Base-by-base conservation (phyloP, 2,329 filamentous ascomycete genomes). In the Ophiostoma fasciatum region DNA sequence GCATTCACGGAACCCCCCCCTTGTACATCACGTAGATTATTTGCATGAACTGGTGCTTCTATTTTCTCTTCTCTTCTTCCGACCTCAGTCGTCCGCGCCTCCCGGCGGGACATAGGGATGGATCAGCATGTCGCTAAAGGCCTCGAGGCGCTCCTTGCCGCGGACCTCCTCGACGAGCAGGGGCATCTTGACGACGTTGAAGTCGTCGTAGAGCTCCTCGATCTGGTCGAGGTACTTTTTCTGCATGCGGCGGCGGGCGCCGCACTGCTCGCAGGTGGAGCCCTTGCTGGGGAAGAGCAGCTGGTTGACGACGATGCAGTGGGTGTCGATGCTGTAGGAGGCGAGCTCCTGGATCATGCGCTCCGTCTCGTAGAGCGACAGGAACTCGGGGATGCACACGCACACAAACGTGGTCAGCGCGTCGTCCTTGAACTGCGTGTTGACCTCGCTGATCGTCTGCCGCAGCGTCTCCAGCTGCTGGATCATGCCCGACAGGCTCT, bases 201-300 rank as follows among this genome's bases (percentile, higher is more conserved):
- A 98, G 58, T 98, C 90, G 53, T 94, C 87, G 56, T 98, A 98
- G 40, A 98, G 63, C 64, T 98, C 90, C 61, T 93, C 87, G 51
- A 96, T 96, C 67, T 98, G 88, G 54, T 96, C 87, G 29, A 98
- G 69, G 55, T 98, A 98, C 65, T 98, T 98, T 68, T 85, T 90
- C 68, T 98, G 90, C 90, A 98, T 98, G 66, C 92, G 92, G 52
- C 87, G 69, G 45, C 90, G 68, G 31, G 90, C 82, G 54, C 85
- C 93, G 61, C 90, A 98, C 65, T 98, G 90, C 44, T 94, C 85
- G 59, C 90, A 98, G 25, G 74, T 71, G 53, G 80, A 92, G 36
- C 77, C 78, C 46, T 78, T 70, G 58, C 82, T 82, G 14, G 90
- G 90, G 63, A 94, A 98, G 38, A 98, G 66, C 47, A 98, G 69